Percentiles rank a stretch among this genome's conserved stretches.
phyloP scores from a whole-genome alignment of 805 yeast genomes.

The Cyberlindnera misumaiensis region DNA sequence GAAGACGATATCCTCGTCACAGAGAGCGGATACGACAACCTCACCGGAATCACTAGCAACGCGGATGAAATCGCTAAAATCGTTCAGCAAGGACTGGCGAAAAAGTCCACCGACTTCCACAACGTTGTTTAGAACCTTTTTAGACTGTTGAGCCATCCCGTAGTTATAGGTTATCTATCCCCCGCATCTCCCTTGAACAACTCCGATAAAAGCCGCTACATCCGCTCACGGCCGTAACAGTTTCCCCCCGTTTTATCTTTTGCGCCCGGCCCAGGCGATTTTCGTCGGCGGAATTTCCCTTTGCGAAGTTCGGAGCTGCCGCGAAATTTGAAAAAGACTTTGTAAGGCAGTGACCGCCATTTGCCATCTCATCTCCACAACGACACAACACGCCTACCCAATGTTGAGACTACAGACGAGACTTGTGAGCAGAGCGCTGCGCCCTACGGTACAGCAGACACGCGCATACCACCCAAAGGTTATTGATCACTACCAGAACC shows the following conservation, averaged over 20 bases:
- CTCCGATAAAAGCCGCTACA: too few relatives aligned
- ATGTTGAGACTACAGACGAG: conserved; percentile 20
- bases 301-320: too few relatives aligned
- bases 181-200: too few relatives aligned
- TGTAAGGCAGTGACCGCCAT: too few relatives aligned
- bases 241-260: too few relatives aligned
- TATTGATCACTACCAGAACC: conserved; percentile 92
- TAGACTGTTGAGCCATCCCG: too few relatives aligned
- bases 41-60: conserved; percentile 80
- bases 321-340: too few relatives aligned
- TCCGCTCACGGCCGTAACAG: too few relatives aligned
- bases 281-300: too few relatives aligned
- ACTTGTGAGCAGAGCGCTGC: conserved; percentile 11
- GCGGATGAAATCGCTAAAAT: conserved; percentile 76
- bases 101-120: conserved; percentile 61
- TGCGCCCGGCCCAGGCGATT: too few relatives aligned
- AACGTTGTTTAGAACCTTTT: conserved; percentile 17
- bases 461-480: conserved; percentile 84
- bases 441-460: conserved; percentile 21
- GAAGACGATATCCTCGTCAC: conserved; percentile 90
- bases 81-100: conserved; percentile 61
- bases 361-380: too few relatives aligned
- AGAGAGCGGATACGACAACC: conserved; percentile 65
- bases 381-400: not conserved
- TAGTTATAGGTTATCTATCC: too few relatives aligned